Percentiles rank a stretch among this genome's conserved stretches.
Conservation (phyloP, 2,329 filamentous ascomycete genomes). For the Aspergillus jensenii region DNA sequence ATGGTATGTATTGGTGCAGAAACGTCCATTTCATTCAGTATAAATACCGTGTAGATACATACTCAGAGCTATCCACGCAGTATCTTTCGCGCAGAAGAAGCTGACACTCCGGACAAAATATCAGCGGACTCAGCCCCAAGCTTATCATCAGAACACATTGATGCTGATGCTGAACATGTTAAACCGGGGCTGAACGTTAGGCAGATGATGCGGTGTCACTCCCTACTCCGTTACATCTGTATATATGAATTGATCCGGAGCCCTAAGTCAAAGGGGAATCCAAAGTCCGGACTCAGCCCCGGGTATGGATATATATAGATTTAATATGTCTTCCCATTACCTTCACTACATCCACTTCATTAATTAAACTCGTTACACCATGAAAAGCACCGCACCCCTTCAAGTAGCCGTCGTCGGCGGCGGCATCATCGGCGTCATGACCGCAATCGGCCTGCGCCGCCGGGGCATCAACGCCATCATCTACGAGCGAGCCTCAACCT, state of each 20-base stretch:
- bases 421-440: constrained; percentile 9
- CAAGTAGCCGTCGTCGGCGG: constrained; percentile 10
- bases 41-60: too few relatives aligned
- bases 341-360: neutral
- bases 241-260: too few relatives aligned
- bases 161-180: too few relatives aligned
- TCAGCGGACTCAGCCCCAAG: too few relatives aligned
- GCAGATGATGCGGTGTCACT: neutral
- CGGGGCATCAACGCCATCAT: neutral
- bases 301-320: neutral
- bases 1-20: too few relatives aligned
- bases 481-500: neutral
- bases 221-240: too few relatives aligned
- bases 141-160: too few relatives aligned
- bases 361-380: neutral
- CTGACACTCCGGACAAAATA: too few relatives aligned
- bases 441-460: constrained; percentile 1
- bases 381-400: neutral
- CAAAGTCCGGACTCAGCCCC: neutral
- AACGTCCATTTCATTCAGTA: too few relatives aligned
- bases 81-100: too few relatives aligned
- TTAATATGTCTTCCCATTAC: neutral
- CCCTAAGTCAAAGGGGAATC: neutral
- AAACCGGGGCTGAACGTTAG: too few relatives aligned
- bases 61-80: too few relatives aligned